Evolutionary conservation across 192 early-diverging fungal species (phyloP), one percentile per base, ranked within the genome.

Genomic region (Backusella mclennaniae): DNA sequence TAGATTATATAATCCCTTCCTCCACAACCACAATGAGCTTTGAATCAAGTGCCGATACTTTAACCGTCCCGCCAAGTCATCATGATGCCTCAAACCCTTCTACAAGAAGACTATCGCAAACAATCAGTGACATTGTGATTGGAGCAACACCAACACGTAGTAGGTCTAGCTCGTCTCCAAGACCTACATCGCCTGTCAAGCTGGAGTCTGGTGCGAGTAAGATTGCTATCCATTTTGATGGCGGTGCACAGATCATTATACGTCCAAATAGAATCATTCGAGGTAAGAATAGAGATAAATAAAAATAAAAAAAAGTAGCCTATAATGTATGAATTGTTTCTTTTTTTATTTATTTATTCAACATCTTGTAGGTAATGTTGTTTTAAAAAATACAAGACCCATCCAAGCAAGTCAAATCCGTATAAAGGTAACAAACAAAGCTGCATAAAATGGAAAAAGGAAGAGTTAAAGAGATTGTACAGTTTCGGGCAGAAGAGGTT

Each of bases 401-500:
- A 33, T 66, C 35, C 19, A 67, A 33, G 66, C 42, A 46, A 46
- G 36, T 52, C 44, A 77, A 53, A 74, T 52, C 21, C 75, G 44
- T 11, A 63, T 80, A 12, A 73, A 49, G 19, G 56, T 80, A 35
- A 56, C 15, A 56, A 26, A 71, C 35, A 44, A 42, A 75, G 5
- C 19, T 80, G 26, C 72, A 76, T 76, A 69, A 59, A 23, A 76
- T 69, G 33, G 35, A 39, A 35, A 75, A 76, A n/a, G 49, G 69
- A n/a, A 73, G 76, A 19, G 72, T 0, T 53, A 72, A 17, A 2
- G 11, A 56, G 9, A 17, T 15, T 31, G 29, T 33, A n/a, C 26
- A 49, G 73, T 78, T 82, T 42, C 73, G 77, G 15, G 80, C 69
- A 35, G 80, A 82, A 29, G 80, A 82, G 23, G 52, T 78, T 39